A percentile compares a stretch with the other conserved stretches of the same genome.
Conservation (phyloP, 2,329 filamentous ascomycete species). For the Metarhizium anisopliae region DNA sequence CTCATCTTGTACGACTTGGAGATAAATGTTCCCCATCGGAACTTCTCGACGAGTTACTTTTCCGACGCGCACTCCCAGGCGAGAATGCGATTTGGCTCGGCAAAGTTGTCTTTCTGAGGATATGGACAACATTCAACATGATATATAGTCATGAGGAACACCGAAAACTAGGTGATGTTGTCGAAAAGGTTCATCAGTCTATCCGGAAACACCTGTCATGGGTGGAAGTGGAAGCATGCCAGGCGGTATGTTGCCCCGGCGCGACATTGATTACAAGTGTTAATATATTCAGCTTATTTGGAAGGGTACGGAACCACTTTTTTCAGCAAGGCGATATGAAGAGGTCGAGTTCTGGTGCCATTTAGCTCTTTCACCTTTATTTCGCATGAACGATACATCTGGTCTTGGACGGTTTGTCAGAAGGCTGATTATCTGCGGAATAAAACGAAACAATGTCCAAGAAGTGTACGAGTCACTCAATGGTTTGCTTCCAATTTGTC, state of each 20-base stretch:
- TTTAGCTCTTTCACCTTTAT: constrained; percentile 57
- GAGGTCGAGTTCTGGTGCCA: constrained; percentile 62
- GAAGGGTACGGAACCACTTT: constrained; percentile 61
- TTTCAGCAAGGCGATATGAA: constrained; percentile 41
- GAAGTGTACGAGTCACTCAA: constrained; percentile 33
- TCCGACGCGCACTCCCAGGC: constrained; percentile 41
- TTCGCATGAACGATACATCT: constrained; percentile 53
- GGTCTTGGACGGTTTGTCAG: constrained; percentile 63
- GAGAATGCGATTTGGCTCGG: constrained; percentile 55
- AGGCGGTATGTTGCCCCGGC: constrained; percentile 42
- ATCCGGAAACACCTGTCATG: constrained; percentile 41
- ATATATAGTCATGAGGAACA: constrained; percentile 18
- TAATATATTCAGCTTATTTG: constrained; percentile 57
- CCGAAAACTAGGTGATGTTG: constrained; percentile 15
- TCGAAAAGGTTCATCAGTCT: constrained; percentile 31
- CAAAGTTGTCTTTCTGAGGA: constrained; percentile 55
- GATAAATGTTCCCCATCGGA: constrained; percentile 36
- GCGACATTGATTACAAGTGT: background rate
- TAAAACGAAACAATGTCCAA: constrained; percentile 34
- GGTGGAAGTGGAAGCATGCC: constrained; percentile 56
- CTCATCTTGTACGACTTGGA: constrained; percentile 59
- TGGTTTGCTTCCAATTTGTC: constrained; percentile 48
- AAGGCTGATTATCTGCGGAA: constrained; percentile 62
- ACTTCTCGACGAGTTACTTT: constrained; percentile 56
- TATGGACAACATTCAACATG: constrained; percentile 53